Evolutionary conservation across 306 rosid species (phyloP), one percentile per base, ranked within the genome.

Genomic region (Vigna hirtella): DNA sequence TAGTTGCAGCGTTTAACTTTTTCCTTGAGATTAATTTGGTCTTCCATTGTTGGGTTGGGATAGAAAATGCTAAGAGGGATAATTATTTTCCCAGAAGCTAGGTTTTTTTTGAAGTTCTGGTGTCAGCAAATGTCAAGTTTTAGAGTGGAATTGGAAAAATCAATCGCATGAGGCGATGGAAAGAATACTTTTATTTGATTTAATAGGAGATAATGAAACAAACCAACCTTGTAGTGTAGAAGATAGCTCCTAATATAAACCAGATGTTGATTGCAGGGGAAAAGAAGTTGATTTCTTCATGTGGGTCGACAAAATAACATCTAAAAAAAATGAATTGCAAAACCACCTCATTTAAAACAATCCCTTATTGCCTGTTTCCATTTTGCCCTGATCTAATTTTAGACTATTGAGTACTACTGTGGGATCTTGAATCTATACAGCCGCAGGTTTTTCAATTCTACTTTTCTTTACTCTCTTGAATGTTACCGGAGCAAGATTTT

Each of bases 371-470:
- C 24, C 17, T 45, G 55, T 53, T 70, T 70, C 67, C 47, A 13
- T 32, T 26, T 22, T 57, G 55, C 49, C 73, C 5, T 68, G 43
- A 83, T 83, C 79, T 62, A 75, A 24, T n/a, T 73, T 79, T 49
- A 9, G 36, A 26, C 17, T 17, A 50, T 75, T 63, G 45, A 61
- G 66, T 62, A 70, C 66, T 76, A 28, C 2, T 48, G 40, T 72
- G 55, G 55, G 53, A 78, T 78, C 61, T 82, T 43, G 66, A 36
- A n/a, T 49, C 52, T 22, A 11, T 45, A 18, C 51, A 6, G 28
- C 48, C 48, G 68, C 45, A 11, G 67, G 12, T 40, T 30, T 9
- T 80, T 72, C 58, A n/a, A 58, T 28, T 40, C 10, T 7, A 26
- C 18, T 73, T 20, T 50, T 49, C 20, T 76, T 55, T 56, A 63